phyloP scores from a whole-genome alignment of 139 green algal species.

The Chlorella sp. region DNA sequence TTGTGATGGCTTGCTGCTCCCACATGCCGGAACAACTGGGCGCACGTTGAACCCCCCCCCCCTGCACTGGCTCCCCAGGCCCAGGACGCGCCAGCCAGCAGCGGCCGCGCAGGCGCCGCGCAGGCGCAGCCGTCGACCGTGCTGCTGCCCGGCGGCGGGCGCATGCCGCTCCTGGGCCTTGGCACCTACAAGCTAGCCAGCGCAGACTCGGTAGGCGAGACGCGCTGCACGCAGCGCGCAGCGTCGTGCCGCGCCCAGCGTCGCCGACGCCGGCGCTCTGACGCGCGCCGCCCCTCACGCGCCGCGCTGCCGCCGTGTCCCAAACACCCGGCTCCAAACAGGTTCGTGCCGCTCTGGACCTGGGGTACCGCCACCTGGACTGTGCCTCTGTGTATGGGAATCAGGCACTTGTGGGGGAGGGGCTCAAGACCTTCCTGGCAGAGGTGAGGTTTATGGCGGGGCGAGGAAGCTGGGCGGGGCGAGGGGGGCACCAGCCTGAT shows the following conservation, averaged over 20 bases:
- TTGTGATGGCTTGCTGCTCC: neutral
- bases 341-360: no score
- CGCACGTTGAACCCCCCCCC: no score
- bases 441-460: neutral
- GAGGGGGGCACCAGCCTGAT: no score
- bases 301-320: no score
- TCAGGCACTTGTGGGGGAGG: constrained; percentile 68
- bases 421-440: constrained; percentile 57
- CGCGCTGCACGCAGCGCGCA: neutral
- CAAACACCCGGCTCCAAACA: no score
- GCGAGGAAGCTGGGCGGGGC: no score
- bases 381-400: constrained; percentile 80
- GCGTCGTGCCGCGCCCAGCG: no score
- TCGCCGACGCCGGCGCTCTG: no score
- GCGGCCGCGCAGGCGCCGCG: neutral
- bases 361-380: constrained; percentile 81
- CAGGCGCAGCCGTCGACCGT: constrained; percentile 25
- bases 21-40: neutral
- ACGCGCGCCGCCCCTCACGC: no score
- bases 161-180: constrained; percentile 73
- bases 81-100: constrained; percentile 2
- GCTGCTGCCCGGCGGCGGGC: constrained; percentile 47
- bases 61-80: no score
- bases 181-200: constrained; percentile 65
- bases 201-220: constrained; percentile 9